Conservation (phyloP, 2,329 filamentous ascomycete genomes). For the Canariomyces notabilis region DNA sequence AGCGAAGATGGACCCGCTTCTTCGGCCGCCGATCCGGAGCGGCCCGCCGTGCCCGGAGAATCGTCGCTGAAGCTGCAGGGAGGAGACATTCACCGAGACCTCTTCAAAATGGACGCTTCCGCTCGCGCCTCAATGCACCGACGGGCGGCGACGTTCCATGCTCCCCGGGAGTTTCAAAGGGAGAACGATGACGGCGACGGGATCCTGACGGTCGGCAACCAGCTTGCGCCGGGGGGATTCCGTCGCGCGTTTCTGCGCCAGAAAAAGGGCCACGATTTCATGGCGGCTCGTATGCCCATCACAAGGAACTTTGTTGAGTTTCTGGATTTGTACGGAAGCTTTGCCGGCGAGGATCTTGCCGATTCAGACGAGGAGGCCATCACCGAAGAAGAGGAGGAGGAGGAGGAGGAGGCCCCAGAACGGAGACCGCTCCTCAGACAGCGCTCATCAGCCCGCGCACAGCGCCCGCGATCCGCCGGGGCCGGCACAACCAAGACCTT, state of each 20-base stretch:
- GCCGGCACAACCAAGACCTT: slow-evolving; percentile 68
- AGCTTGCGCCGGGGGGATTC: slow-evolving; percentile 45
- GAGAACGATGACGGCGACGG: slow-evolving; percentile 9
- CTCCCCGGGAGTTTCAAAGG: slow-evolving; percentile 36
- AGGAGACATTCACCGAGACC: slow-evolving; percentile 72
- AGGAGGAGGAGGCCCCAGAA: slow-evolving; percentile 40
- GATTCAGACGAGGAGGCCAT: slow-evolving; percentile 57
- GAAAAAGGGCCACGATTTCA: slow-evolving; percentile 29
- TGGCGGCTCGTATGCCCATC: slow-evolving; percentile 48
- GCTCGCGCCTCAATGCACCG: slow-evolving; percentile 41
- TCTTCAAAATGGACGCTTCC: slow-evolving; percentile 67
- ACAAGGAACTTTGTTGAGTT: slow-evolving; percentile 71
- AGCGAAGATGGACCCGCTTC: slow-evolving; percentile 7
- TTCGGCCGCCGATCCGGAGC: slow-evolving; percentile 1
- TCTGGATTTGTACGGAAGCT: slow-evolving; percentile 68
- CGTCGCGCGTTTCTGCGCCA: slow-evolving; percentile 43
- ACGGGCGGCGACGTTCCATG: slow-evolving; percentile 64
- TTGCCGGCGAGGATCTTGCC: slow-evolving; percentile 66
- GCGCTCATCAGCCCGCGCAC: slow-evolving; percentile 42
- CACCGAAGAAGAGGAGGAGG: slow-evolving; percentile 45
- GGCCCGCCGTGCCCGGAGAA: slow-evolving; percentile 34
- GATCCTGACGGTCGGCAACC: slow-evolving; percentile 32
- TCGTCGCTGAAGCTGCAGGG: slow-evolving; percentile 69
- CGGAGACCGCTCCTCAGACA: slow-evolving; percentile 56
- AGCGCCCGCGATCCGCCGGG: slow-evolving; percentile 45